Evolutionary conservation across 2,329 filamentous ascomycete species (phyloP).

Genomic region (Exophiala sp.): DNA sequence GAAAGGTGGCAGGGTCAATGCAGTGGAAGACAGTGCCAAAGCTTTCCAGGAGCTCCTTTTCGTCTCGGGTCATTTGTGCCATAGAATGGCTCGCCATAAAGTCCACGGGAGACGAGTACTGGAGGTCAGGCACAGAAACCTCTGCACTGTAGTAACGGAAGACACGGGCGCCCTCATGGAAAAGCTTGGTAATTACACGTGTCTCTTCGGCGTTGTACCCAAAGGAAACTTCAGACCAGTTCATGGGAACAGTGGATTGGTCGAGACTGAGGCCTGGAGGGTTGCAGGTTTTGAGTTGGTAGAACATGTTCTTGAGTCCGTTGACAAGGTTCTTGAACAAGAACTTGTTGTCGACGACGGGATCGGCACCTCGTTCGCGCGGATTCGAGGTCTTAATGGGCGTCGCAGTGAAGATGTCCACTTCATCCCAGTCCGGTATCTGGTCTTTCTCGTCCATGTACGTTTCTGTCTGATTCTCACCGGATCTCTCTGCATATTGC

Average conservation of each 20-base stretch:
- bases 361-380: conserved; percentile 79
- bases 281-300: conserved; percentile 87
- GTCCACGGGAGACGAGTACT: conserved; percentile 76
- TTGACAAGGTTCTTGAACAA: conserved; percentile 95
- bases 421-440: conserved; percentile 92
- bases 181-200: conserved; percentile 90
- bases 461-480: conserved; percentile 63
- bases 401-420: conserved; percentile 92
- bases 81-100: conserved; percentile 94
- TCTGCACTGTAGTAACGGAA: conserved; percentile 96
- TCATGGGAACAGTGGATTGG: conserved; percentile 67
- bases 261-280: conserved; percentile 64
- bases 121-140: conserved; percentile 64
- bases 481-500: conserved; percentile 60
- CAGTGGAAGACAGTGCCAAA: conserved; percentile 98
- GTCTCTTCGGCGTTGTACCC: conserved; percentile 98
- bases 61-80: conserved; percentile 87
- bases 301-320: conserved; percentile 92
- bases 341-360: conserved; percentile 95
- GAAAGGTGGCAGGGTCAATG: conserved; percentile 95
- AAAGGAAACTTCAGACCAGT: conserved; percentile 93
- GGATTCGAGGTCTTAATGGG: conserved; percentile 94
- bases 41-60: conserved; percentile 93
- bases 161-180: conserved; percentile 90
- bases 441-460: conserved; percentile 77